These are phyloP conservation scores for Rhynchosporium graminicola DNA, from an alignment of 2,329 filamentous ascomycete species.

Conservation along the genomic window DNA sequence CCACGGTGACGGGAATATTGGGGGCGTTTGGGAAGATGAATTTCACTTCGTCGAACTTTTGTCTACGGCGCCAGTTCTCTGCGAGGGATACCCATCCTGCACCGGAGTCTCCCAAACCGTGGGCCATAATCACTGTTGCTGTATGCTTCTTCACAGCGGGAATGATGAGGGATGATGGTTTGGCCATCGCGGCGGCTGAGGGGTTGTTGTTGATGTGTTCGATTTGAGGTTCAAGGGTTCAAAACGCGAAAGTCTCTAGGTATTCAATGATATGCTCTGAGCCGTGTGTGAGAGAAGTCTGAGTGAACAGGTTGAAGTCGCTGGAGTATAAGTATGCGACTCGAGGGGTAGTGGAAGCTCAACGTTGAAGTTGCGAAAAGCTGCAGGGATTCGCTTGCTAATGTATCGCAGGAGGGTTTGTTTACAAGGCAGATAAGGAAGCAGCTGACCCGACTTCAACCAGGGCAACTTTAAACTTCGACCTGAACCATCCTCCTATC, in stretches of 20 bases:
- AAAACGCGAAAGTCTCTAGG: too few species aligned
- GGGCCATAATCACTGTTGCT: constrained; percentile 90
- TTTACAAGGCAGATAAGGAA: constrained; percentile 23
- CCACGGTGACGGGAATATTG: constrained; percentile 79
- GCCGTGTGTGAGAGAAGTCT: not conserved
- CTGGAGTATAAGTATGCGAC: not conserved
- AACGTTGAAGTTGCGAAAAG: constrained; percentile 3
- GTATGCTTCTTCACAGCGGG: constrained; percentile 83
- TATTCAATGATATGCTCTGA: too few species aligned
- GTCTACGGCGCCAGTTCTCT: constrained; percentile 80
- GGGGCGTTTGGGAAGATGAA: constrained; percentile 95
- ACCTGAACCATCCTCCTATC: constrained; percentile 7
- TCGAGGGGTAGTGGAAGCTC: not conserved
- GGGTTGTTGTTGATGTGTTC: constrained; percentile 1
- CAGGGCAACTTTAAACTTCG: not conserved
- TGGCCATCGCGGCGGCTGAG: constrained; percentile 32
- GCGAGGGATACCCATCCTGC: constrained; percentile 79
- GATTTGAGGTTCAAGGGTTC: not conserved
- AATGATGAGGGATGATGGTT: constrained; percentile 60
- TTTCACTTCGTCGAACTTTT: constrained; percentile 83
- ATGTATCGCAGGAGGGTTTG: constrained; percentile 22
- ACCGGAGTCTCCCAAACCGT: constrained; percentile 86
- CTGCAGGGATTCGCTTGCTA: constrained; percentile 11
- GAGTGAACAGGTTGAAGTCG: not conserved
- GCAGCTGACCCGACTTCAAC: constrained; percentile 19